These are phyloP conservation scores for Boletales sp. DNA, from an alignment of 768 basidiomycete genomes.

Conservation along the genomic window DNA sequence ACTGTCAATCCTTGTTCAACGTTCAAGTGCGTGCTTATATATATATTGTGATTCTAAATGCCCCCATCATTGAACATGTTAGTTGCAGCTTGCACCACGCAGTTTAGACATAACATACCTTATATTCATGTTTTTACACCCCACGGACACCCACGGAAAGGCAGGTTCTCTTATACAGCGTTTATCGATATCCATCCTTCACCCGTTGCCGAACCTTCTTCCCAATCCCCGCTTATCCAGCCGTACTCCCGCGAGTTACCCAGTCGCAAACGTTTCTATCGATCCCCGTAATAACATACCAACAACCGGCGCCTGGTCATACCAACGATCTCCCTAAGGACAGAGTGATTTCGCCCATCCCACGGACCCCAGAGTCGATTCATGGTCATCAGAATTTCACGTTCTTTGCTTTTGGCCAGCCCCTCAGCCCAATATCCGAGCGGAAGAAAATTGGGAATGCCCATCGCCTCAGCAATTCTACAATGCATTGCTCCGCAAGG, in stretches of 20 bases:
- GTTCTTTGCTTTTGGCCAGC: neutral
- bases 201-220: too few species aligned
- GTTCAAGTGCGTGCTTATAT: too few species aligned
- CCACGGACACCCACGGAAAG: too few species aligned
- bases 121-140: too few species aligned
- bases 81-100: too few species aligned
- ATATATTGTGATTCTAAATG: too few species aligned
- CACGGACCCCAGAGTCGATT: constrained; percentile 5
- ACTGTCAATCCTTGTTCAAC: too few species aligned
- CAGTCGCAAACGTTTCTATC: neutral
- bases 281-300: constrained; percentile 12
- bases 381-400: constrained; percentile 6
- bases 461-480: constrained; percentile 14
- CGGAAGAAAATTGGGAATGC: constrained; percentile 10
- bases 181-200: too few species aligned
- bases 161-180: too few species aligned
- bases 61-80: too few species aligned
- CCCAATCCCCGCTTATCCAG: neutral
- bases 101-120: too few species aligned
- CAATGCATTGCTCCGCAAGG: constrained; percentile 10
- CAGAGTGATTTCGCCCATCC: constrained; percentile 4
- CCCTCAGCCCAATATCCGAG: neutral
- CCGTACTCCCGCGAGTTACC: constrained; percentile 2
- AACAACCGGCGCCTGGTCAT: neutral
- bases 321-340: neutral